These are phyloP conservation scores for Corymbia citriodora DNA, from an alignment of 441 rosid genomes.

Conservation along the genomic window DNA sequence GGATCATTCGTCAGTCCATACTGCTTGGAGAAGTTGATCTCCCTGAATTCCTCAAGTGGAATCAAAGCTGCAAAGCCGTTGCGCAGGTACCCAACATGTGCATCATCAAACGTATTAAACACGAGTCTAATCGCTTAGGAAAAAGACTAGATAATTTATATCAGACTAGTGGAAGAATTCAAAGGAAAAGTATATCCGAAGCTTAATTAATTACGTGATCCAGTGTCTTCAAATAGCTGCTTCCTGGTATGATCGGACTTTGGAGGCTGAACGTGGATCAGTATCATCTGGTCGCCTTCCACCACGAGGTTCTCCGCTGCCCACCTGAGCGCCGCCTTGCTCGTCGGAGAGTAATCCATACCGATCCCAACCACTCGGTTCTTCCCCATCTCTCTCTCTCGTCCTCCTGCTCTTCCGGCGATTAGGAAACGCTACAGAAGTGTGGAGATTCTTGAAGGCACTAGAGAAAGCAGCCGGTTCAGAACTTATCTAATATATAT, in stretches of 20 bases:
- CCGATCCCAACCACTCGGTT: constrained; percentile 30
- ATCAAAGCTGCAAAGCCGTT: constrained; percentile 29
- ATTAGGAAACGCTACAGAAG: background rate
- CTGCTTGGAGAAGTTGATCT: constrained; percentile 35
- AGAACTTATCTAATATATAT: background rate
- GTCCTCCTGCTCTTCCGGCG: background rate
- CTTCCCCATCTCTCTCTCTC: constrained; percentile 23
- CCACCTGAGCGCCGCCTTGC: constrained; percentile 44
- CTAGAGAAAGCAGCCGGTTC: background rate
- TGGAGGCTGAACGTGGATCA: constrained; percentile 40
- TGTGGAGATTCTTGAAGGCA: background rate
- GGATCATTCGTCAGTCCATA: constrained; percentile 35
- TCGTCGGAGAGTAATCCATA: constrained; percentile 36
- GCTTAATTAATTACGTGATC: constrained; percentile 30
- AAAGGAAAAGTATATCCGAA: background rate
- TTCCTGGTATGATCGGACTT: constrained; percentile 38
- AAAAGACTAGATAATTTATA: background rate
- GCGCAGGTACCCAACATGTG: background rate
- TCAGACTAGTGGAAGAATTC: background rate
- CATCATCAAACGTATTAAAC: background rate
- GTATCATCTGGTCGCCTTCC: constrained; percentile 18
- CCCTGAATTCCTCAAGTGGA: constrained; percentile 42
- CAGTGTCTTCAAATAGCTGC: constrained; percentile 35
- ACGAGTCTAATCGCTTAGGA: background rate
- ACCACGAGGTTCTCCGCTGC: constrained; percentile 28